Conservation (phyloP, 2,329 filamentous ascomycete genomes). For the Colletotrichum abscissum region DNA sequence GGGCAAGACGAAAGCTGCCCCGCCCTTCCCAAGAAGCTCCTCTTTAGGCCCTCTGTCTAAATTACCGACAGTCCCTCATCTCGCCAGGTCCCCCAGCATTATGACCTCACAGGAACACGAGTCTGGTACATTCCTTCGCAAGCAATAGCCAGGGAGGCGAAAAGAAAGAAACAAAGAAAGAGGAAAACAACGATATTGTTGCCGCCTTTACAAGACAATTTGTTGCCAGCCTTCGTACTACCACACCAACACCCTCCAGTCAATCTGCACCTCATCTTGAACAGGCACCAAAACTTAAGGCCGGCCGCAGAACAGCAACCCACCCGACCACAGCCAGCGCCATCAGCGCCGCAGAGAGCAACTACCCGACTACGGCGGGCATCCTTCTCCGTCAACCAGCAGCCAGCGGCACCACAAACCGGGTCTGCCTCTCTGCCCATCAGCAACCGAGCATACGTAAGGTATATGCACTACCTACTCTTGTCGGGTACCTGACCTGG, state of each 20-base stretch:
- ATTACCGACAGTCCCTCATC: slow-evolving; percentile 8
- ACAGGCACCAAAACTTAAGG: neutral
- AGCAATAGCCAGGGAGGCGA: neutral
- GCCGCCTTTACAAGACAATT: neutral
- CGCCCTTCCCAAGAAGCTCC: slow-evolving; percentile 4
- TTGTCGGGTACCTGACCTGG: slow-evolving; percentile 1
- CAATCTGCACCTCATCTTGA: neutral
- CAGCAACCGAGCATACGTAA: neutral
- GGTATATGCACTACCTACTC: neutral
- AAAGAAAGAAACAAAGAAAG: neutral
- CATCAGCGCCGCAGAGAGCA: slow-evolving; percentile 1
- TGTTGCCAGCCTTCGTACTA: neutral
- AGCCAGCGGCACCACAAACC: slow-evolving; percentile 1
- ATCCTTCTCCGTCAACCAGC: slow-evolving; percentile 4
- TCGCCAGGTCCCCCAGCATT: slow-evolving; percentile 24
- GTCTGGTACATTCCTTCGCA: slow-evolving; percentile 8
- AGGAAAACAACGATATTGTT: neutral
- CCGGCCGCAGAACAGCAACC: slow-evolving; percentile 28
- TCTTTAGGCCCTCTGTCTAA: slow-evolving; percentile 11
- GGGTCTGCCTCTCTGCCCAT: neutral
- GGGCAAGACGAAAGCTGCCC: slow-evolving; percentile 8
- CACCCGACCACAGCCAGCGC: neutral
- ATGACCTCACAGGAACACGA: slow-evolving; percentile 35
- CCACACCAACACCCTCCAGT: neutral
- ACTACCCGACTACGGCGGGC: neutral